Evolutionary conservation across 441 rosid genomes (phyloP), one percentile per base, ranked within the genome.

Genomic region (Breynia disticha): DNA sequence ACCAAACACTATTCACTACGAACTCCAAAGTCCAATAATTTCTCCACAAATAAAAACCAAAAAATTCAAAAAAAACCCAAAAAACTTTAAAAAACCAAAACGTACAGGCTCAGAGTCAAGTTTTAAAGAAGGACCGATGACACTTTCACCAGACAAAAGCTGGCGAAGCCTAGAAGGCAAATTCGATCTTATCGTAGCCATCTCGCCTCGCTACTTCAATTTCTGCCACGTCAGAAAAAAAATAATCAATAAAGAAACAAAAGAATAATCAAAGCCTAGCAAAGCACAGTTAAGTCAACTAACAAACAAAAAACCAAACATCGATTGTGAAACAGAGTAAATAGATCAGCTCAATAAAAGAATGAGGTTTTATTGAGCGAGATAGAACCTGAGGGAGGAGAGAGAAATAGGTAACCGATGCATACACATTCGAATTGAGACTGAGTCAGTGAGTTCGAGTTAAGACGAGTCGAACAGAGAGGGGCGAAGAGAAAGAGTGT

Each of bases 111-210:
- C 99, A 45, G 96, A 73, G 65, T 93, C 96, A 46, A 84, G 79
- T 66, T 83, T 79, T 55, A 84, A 67, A 54, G 96, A 86, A 19
- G 97, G 90, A 11, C 89, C 87, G 56, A 81, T 66, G 35, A 85
- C 66, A 47, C 80, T 84, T 61, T 93, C 99, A 18, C 96, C 99
- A 57, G 95, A 81, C 52, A 93, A 64, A 59, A 89, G 96, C 71
- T 83, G 97, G 62, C 97, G 86, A 51, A 89, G 76, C 67, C 99
- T 77, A 48, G 95, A 84, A 55, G 96, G 99, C 82, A 93, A 75
- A 74, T 80, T 81, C 73, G 97, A 79, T 77, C 99, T 79, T 69
- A 72, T 68, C 60, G 85, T 67, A 56, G 95, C 79, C 98, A 91
- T 91, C 76, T 63, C 75, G 57, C 65, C 77, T 78, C 59, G 61